Base-by-base conservation (phyloP, 163 green algal species). In the Coccomyxa subellipsoidea region DNA sequence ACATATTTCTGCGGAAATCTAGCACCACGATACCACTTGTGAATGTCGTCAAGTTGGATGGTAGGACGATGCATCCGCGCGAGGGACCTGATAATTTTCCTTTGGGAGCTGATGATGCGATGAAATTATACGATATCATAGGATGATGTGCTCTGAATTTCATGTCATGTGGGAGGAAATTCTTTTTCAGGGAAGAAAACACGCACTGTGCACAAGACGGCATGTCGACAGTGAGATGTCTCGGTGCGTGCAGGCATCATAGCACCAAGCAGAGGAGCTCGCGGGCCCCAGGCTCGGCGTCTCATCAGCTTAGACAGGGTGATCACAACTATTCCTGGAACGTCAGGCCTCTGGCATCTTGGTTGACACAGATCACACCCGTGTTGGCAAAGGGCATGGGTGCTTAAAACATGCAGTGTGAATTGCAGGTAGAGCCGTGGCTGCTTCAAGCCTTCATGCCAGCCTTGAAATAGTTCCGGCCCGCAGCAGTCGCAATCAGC, bases 391-490 rank as follows among this genome's bases (percentile, higher is more conserved):
- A n/a, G n/a, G n/a, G n/a, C n/a, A n/a, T n/a, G n/a, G n/a, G n/a
- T n/a, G n/a, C n/a, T n/a, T n/a, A n/a, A n/a, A n/a, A 34, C 1
- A 73, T 73, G 66, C 18, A 36, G 9, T 38, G 10, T 47, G 7
- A 10, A 0, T 36, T 31, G 76, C 76, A 80, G 76, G 76, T 39
- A 9, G 86, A 90, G 37, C 83, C 79, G 36, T 90, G 85, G 81
- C 83, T 90, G 27, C 39, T 31, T 27, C 76, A 73, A 3, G 84
- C 87, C 12, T 90, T 90, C 47, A 80, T 37, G 34, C 80, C 85
- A 38, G 34, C 7, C 5, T 38, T 89, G 18, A 66, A 78, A 34
- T 69, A 15, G 10, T 79, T 79, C 18, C 36, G n/a, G 38, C 87
- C 82, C 3, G 75, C 76, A 6, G 87, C 87, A 8, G 76, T 78